phyloP scores from a whole-genome alignment of 768 basidiomycete genomes.

The Termitomyces sp. region DNA sequence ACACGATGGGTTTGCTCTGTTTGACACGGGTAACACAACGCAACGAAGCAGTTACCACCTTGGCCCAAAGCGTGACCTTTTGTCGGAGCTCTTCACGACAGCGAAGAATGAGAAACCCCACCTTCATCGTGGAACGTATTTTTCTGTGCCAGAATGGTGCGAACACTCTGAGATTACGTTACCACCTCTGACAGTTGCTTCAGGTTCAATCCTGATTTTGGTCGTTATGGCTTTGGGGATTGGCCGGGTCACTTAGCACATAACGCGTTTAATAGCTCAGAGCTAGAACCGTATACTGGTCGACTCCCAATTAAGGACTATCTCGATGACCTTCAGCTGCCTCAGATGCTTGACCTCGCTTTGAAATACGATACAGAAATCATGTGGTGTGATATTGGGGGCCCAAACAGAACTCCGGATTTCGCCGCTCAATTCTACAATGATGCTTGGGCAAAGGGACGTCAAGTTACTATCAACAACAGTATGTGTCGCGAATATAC shows the following conservation, averaged over 20 bases:
- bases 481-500: conserved; percentile 13
- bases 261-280: conserved; percentile 39
- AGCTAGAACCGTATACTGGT: conserved; percentile 52
- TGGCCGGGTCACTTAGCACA: conserved; percentile 53
- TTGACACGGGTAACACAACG: conserved; percentile 49
- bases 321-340: conserved; percentile 41
- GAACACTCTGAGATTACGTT: neutral
- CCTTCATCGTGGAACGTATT: conserved; percentile 52
- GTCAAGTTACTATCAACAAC: conserved; percentile 40
- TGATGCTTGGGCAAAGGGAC: conserved; percentile 28
- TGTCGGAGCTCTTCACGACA: conserved; percentile 43
- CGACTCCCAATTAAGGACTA: conserved; percentile 44
- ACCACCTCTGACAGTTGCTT: neutral
- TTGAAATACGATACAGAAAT: conserved; percentile 46
- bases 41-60: conserved; percentile 43
- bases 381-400: conserved; percentile 61
- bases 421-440: conserved; percentile 43
- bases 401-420: conserved; percentile 37
- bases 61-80: conserved; percentile 45
- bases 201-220: conserved; percentile 52
- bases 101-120: conserved; percentile 46
- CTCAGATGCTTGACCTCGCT: conserved; percentile 46
- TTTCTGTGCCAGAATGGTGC: conserved; percentile 51
- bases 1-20: conserved; percentile 54
- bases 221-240: conserved; percentile 38